phyloP scores from a whole-genome alignment of 2,329 filamentous ascomycete genomes.

The Didymella pomorum region DNA sequence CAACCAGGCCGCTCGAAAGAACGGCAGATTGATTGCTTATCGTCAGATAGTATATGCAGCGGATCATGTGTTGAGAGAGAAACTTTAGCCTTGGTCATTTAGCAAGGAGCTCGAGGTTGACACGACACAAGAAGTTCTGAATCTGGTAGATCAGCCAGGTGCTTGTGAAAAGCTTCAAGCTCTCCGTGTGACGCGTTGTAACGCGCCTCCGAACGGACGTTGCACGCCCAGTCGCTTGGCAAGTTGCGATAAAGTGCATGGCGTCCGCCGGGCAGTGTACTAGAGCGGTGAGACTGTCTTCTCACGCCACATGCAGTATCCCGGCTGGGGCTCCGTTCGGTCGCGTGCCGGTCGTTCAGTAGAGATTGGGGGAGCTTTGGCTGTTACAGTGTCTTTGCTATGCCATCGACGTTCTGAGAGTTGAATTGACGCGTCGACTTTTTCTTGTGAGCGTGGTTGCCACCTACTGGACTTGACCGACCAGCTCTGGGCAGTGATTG shows the following conservation, averaged over 20 bases:
- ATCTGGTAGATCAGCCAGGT: neutral
- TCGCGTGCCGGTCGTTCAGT: neutral
- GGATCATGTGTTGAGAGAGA: neutral
- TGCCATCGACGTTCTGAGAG: neutral
- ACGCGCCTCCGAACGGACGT: slow-evolving; percentile 1
- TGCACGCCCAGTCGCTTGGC: slow-evolving; percentile 1
- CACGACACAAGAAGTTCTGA: neutral
- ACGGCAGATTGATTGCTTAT: neutral
- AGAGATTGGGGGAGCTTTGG: neutral
- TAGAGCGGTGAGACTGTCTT: neutral
- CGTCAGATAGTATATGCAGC: neutral
- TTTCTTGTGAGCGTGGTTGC: neutral
- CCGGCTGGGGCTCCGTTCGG: neutral
- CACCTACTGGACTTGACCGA: neutral
- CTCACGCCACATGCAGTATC: slow-evolving; percentile 2
- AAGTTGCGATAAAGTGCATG: neutral
- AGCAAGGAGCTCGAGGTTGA: neutral
- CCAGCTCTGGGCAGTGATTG: neutral
- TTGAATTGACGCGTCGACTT: neutral
- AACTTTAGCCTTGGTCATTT: neutral
- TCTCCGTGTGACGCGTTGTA: slow-evolving; percentile 10
- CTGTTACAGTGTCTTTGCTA: neutral
- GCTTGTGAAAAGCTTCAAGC: neutral
- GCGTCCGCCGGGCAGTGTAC: neutral
- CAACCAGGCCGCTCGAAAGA: neutral